Evolutionary conservation across 225 moss, liverwort and hornwort genomes (phyloP), one percentile per base, ranked within the genome.

Genomic region (Asterella californica): DNA sequence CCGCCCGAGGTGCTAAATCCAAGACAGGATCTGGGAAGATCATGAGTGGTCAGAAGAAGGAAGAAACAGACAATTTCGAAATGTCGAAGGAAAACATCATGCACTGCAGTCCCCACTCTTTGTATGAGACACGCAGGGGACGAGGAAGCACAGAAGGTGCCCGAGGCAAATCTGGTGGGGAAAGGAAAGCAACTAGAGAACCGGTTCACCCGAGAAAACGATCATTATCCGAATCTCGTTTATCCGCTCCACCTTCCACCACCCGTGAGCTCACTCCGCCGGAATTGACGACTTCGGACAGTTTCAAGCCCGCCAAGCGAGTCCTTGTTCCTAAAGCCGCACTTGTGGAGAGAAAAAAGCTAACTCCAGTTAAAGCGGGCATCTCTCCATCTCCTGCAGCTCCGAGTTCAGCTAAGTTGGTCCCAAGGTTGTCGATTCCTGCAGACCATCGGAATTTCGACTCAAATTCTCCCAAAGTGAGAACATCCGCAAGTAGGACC

Each of bases 291-390:
- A 86, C 83, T 21, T 83, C 86, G 30, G 86, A 83, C 62, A 86
- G 78, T 24, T 83, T 83, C 79, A 81, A 86, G 79, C 83, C 83
- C 47, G 83, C 83, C 27, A 83, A 83, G 63, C 66, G 86, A 79
- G 80, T 77, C 19, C 52, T 81, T 10, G 75, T 74, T 17, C 74
- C 84, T 5, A 76, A 64, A 77, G 38, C 46, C 36, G n/a, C 77
- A 47, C 54, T 61, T 15, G 34, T 22, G 0, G 76, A 59, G 30
- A 37, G 22, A 24, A 76, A 60, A 22, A 57, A 57, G 57, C 29
- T 60, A 21, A 2, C n/a, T 57, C 48, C 52, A 15, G 63, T 64
- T 15, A 37, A 61, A 77, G 25, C 15, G 2, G 46, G 77, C 25
- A 0, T 42, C 9, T 34, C 77, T 37, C 32, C 75, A 21, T 54